phyloP scores from a whole-genome alignment of 441 rosid species.

The Daphne laureola region DNA sequence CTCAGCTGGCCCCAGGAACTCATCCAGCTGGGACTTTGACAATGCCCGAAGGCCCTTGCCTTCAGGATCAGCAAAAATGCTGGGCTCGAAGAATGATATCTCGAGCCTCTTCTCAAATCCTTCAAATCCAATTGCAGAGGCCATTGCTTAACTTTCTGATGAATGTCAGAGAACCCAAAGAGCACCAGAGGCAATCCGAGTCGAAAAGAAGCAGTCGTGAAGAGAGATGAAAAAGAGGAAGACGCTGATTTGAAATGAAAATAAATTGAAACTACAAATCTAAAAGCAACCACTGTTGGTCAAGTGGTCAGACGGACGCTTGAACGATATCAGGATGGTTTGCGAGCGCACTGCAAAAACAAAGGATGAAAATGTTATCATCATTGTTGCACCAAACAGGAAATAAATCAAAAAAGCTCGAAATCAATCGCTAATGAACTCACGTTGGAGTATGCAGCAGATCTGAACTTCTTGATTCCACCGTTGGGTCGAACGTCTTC shows the following conservation, averaged over 20 bases:
- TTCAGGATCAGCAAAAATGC: conserved; percentile 55
- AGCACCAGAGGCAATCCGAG: conserved; percentile 8
- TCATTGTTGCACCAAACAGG: neutral
- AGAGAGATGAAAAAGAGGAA: conserved; percentile 31
- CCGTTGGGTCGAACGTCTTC: conserved; percentile 89
- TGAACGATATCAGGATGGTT: conserved; percentile 64
- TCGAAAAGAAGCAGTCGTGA: conserved; percentile 18
- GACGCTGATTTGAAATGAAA: conserved; percentile 11
- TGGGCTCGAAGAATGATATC: conserved; percentile 48
- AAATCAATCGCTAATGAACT: conserved; percentile 11
- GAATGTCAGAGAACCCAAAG: neutral
- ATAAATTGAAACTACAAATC: conserved; percentile 18
- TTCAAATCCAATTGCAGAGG: conserved; percentile 81
- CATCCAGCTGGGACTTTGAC: conserved; percentile 53
- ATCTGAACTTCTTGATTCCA: conserved; percentile 84
- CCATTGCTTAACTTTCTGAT: conserved; percentile 22
- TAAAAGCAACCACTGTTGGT: conserved; percentile 26
- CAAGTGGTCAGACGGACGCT: conserved; percentile 27
- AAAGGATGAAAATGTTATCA: neutral
- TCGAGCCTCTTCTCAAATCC: conserved; percentile 91
- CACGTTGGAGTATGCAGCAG: conserved; percentile 93
- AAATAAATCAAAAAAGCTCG: neutral
- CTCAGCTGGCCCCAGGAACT: conserved; percentile 58
- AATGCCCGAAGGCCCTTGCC: conserved; percentile 61
- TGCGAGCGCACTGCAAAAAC: conserved; percentile 70